Percentiles rank a stretch among this genome's conserved stretches.
Evolutionary conservation across 192 early-diverging fungal genomes (phyloP).

Genomic region (Gryganskiella cystojenkinii): DNA sequence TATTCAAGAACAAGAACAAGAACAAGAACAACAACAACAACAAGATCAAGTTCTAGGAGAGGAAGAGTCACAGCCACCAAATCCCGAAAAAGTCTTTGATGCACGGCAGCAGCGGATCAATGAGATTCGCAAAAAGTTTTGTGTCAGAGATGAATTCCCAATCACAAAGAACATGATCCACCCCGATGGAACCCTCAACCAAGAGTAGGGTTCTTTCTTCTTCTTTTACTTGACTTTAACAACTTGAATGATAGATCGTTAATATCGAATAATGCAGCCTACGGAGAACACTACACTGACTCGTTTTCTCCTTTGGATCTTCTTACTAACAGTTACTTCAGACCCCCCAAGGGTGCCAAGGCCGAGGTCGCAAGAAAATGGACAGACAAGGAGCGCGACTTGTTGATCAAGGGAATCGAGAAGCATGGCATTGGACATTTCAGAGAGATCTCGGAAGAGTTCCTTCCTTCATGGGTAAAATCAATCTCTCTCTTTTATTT

Average conservation of each 20-base stretch:
- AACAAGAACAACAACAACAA: too few relatives aligned
- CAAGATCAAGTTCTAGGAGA: too few relatives aligned
- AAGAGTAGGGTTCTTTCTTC: constrained; percentile 67
- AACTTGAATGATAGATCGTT: too few relatives aligned
- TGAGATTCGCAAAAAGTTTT: constrained; percentile 87
- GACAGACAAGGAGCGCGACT: constrained; percentile 81
- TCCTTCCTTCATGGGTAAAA: constrained; percentile 81
- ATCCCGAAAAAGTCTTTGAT: constrained; percentile 41
- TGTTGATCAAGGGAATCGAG: constrained; percentile 84
- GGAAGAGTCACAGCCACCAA: background rate
- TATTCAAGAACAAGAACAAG: too few relatives aligned
- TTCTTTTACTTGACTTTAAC: constrained; percentile 12
- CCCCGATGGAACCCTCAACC: constrained; percentile 85
- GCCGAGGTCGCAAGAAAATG: constrained; percentile 74
- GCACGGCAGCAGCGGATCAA: constrained; percentile 80
- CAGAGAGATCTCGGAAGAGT: constrained; percentile 82
- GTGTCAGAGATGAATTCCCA: constrained; percentile 82
- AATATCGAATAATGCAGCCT: too few relatives aligned
- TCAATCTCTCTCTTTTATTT: background rate
- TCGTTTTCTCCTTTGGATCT: too few relatives aligned
- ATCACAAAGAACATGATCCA: constrained; percentile 88
- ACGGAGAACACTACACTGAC: too few relatives aligned
- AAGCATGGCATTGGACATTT: constrained; percentile 90
- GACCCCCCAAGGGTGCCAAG: constrained; percentile 75
- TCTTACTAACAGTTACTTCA: constrained; percentile 67